A percentile compares a stretch with the other conserved stretches of the same genome.
Conservation (phyloP, 2,329 filamentous ascomycete species). For the Phaeosphaeriaceae sp. region DNA sequence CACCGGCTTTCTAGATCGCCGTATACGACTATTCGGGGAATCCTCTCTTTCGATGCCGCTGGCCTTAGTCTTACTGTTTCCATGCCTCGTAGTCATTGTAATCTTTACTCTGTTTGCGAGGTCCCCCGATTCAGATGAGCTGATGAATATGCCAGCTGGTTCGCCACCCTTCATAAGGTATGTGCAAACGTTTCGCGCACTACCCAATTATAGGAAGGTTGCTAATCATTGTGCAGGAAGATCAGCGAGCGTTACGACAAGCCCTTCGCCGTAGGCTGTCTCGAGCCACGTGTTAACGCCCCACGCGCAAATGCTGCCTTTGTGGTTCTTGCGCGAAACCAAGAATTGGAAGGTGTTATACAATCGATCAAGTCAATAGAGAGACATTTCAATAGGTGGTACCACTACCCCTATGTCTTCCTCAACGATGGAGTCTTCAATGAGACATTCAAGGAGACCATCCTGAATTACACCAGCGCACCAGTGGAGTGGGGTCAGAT, state of each 20-base stretch:
- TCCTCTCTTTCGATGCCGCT: constrained; percentile 92
- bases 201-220: not conserved
- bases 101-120: constrained; percentile 89
- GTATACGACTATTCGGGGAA: constrained; percentile 88
- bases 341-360: constrained; percentile 93
- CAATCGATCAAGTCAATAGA: constrained; percentile 98
- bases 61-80: constrained; percentile 91
- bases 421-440: constrained; percentile 98
- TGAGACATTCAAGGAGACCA: constrained; percentile 85
- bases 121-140: constrained; percentile 82
- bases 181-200: not conserved
- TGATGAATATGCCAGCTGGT: constrained; percentile 86
- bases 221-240: constrained; percentile 66
- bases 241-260: constrained; percentile 98
- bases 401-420: constrained; percentile 97
- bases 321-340: constrained; percentile 93
- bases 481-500: constrained; percentile 94
- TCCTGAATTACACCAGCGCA: constrained; percentile 88
- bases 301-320: constrained; percentile 93
- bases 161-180: constrained; percentile 90
- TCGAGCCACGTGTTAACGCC: constrained; percentile 75
- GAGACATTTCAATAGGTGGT: constrained; percentile 98
- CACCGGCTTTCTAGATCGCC: constrained; percentile 83
- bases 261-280: constrained; percentile 90
- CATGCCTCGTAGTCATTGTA: constrained; percentile 86